phyloP scores from a whole-genome alignment of 805 yeast genomes.

The Huiozyma sinensis region DNA sequence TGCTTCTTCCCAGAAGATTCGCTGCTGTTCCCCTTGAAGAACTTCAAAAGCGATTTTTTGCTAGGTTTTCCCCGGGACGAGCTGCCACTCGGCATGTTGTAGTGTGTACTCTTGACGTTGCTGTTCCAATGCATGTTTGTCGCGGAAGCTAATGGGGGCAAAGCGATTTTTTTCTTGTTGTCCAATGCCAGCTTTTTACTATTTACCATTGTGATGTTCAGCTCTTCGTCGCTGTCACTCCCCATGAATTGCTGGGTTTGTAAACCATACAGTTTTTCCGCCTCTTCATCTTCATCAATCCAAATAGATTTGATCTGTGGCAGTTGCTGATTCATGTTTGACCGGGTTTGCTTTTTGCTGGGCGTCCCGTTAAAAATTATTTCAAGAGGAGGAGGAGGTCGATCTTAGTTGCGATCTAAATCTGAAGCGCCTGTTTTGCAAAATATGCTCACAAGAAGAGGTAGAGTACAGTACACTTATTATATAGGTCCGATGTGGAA shows the following conservation, averaged over 20 bases:
- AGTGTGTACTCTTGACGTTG: background rate
- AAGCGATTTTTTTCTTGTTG: constrained; percentile 28
- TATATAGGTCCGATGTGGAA: too few species aligned
- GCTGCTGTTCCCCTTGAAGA: constrained; percentile 21
- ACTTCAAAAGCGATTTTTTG: constrained; percentile 21
- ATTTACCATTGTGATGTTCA: constrained; percentile 27
- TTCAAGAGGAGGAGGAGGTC: too few species aligned
- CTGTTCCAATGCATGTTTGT: background rate
- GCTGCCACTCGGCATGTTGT: background rate
- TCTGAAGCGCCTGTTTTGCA: too few species aligned
- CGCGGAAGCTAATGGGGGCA: constrained; percentile 26
- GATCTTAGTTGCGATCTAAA: too few species aligned
- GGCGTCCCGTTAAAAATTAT: background rate
- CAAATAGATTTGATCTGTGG: constrained; percentile 34
- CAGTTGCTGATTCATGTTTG: constrained; percentile 4
- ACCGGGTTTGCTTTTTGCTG: background rate
- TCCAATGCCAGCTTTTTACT: constrained; percentile 27
- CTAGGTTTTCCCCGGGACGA: constrained; percentile 2
- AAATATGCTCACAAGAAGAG: too few species aligned
- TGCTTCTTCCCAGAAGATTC: background rate
- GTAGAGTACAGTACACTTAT: too few species aligned
- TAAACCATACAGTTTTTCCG: constrained; percentile 26
- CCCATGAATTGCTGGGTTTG: constrained; percentile 22
- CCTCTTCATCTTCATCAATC: constrained; percentile 32
- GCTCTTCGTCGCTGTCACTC: constrained; percentile 14